These are phyloP conservation scores for Zygoascus flipseniorum DNA, from an alignment of 805 yeast genomes.

Conservation along the genomic window DNA sequence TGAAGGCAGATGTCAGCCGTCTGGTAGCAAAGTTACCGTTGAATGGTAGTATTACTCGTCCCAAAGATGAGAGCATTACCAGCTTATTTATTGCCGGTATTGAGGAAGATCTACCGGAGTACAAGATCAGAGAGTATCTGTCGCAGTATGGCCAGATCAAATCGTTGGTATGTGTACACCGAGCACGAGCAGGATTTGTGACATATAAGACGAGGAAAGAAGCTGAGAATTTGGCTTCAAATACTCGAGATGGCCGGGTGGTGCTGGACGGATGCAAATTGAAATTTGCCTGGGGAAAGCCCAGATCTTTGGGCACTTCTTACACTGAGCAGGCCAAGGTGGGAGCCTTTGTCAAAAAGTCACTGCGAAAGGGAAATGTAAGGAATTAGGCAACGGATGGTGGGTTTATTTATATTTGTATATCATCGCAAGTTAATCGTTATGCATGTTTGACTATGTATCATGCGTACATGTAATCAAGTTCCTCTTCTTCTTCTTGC, in stretches of 20 bases:
- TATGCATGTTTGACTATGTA: no score
- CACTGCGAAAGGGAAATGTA: slow-evolving; percentile 4
- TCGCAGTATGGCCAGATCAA: slow-evolving; percentile 38
- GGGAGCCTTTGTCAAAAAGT: slow-evolving; percentile 17
- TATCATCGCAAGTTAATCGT: background rate
- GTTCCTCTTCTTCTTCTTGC: slow-evolving; percentile 50
- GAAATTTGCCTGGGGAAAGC: slow-evolving; percentile 25
- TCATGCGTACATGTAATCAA: background rate
- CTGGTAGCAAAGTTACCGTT: slow-evolving; percentile 58
- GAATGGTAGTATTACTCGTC: slow-evolving; percentile 43
- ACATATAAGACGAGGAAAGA: slow-evolving; percentile 40
- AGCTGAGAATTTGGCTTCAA: slow-evolving; percentile 39
- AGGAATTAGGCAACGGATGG: background rate
- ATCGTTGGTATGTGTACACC: slow-evolving; percentile 43
- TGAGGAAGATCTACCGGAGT: slow-evolving; percentile 57
- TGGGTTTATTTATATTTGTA: background rate
- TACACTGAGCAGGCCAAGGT: slow-evolving; percentile 17
- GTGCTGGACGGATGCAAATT: slow-evolving; percentile 24
- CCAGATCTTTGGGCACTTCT: slow-evolving; percentile 18
- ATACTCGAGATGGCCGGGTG: slow-evolving; percentile 16
- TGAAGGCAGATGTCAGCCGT: slow-evolving; percentile 39
- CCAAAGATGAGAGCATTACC: slow-evolving; percentile 36
- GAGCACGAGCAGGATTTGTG: slow-evolving; percentile 57
- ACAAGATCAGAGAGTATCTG: slow-evolving; percentile 39
- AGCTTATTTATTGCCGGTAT: slow-evolving; percentile 73